Base-by-base conservation (phyloP, 495 filamentous ascomycete genomes). In the Neurospora sp. region DNA sequence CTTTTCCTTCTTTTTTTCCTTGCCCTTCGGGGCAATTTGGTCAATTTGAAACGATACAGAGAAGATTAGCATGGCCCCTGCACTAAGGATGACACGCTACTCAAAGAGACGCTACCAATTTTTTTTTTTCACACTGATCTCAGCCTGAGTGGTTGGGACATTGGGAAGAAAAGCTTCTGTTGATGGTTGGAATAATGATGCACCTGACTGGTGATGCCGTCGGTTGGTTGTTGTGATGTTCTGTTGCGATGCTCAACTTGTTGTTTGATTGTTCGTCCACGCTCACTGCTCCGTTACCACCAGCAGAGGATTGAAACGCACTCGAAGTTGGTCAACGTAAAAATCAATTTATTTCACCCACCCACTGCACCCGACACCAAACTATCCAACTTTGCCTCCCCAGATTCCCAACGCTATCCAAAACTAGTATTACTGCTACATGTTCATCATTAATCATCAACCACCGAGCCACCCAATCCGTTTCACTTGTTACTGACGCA, bases 11-110 rank as follows among this genome's bases (percentile, higher is more conserved):
- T 76, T 77, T 78, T 71, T 75, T 77, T 79, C 75, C 66, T 76
- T 62, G 73, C 72, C 75, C 76, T 78, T 76, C 76, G 79, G 78
- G 77, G 73, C 77, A 81, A 70, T 80, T 77, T 81, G 80, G 80
- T 81, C 80, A 82, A 79, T 79, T 78, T 82, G 79, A 79, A 82
- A 79, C 79, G 77, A 78, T 79, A 82, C 80, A 93, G 90, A 94
- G 91, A 94, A 94, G 91, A 94, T 94, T 97, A 97, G 94, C 94
- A 97, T 97, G 93, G 94, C 94, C 94, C 94, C 94, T 98, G 94
- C 93, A 97, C 94, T 96, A 97, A 97, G 94, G 94, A 97, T 96
- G 94, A 97, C 93, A 97, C 93, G 92, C 93, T 94, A 92, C 93
- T 93, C 92, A 94, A 94, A 94, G 93, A 94, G 92, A 93, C 91